A percentile compares a stretch with the other conserved stretches of the same genome.
Conservation (phyloP, 352 stramenopile species). For the Peronospora belbahrii region DNA sequence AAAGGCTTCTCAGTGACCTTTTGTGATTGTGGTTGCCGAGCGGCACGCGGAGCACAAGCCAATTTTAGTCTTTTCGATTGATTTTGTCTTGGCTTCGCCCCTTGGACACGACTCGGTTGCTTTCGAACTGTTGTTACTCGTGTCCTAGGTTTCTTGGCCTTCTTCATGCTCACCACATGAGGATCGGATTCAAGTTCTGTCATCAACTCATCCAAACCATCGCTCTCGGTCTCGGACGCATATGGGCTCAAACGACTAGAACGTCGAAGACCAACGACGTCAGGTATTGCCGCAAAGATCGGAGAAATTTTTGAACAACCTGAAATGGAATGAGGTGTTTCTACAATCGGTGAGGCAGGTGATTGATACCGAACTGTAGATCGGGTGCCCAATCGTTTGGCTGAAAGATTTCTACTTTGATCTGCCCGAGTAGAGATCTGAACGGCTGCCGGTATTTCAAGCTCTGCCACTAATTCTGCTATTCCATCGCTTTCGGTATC, state of each 20-base stretch:
- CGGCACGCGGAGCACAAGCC: slow-evolving; percentile 1
- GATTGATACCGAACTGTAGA: slow-evolving; percentile 1
- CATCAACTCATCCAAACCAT: slow-evolving; percentile 43
- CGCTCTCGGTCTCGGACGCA: slow-evolving; percentile 38
- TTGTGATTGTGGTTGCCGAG: background rate
- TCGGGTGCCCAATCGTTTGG: background rate
- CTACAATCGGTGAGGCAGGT: background rate
- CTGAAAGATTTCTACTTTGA: background rate
- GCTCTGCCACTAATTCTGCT: slow-evolving; percentile 36
- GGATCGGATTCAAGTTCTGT: slow-evolving; percentile 30
- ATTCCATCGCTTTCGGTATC: slow-evolving; percentile 45
- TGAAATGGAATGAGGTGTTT: background rate
- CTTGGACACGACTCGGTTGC: slow-evolving; percentile 1
- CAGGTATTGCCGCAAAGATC: background rate
- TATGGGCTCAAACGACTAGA: slow-evolving; percentile 25
- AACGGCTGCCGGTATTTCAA: slow-evolving; percentile 14
- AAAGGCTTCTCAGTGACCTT: background rate
- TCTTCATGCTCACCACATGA: slow-evolving; percentile 1
- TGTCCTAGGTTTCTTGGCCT: background rate
- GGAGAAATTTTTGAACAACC: background rate
- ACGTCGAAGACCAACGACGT: slow-evolving; percentile 2
- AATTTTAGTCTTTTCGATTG: slow-evolving; percentile 1
- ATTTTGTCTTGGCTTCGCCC: background rate
- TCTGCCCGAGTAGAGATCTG: background rate
- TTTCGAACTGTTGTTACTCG: slow-evolving; percentile 3